Evolutionary conservation across 768 basidiomycete genomes (phyloP), one percentile per base, ranked within the genome.

Genomic region (Leccinellum albellum): DNA sequence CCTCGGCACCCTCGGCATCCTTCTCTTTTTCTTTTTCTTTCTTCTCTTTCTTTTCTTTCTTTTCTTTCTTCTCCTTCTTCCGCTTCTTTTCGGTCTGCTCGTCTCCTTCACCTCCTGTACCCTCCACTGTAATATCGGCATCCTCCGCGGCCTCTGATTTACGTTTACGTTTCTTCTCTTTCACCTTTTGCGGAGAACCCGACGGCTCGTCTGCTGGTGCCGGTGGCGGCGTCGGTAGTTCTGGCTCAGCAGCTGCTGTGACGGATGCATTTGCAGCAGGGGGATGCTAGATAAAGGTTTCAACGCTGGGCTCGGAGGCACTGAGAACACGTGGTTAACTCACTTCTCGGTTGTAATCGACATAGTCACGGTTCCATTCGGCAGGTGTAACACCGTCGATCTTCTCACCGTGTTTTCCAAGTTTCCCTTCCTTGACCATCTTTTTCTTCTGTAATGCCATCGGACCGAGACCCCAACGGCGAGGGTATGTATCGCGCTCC

Each of bases 391-490:
- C 83, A 42, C 91, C 89, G 2, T 89, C 85, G 51, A 91, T 82
- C 66, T 89, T 88, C 72, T 96, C 88, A 21, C 97, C 97, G 70
- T 94, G 89, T 75, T 93, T 98, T 66, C 94, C 90, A 51, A 99
- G 85, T 73, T 94, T 91, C 49, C 96, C 95, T n/a, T 93, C 93
- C 78, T 96, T 97, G 61, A 97, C 86, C 83, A 99, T 80, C 74
- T 96, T 97, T 80, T 98, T 99, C 82, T 98, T 98, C 73, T 96
- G 89, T 53, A 91, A 77, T 14, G 97, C 96, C 73, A 95, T 85
- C 21, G 97, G 97, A n/a, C 97, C 97, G 51, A 98, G 83, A 50
- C 97, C 97, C 97, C 97, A 98, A 61, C 95, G 86, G 55, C 97
- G 86, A 40, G 97, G 97, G 73, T 99, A 99, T 20, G 93, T 91